These are phyloP conservation scores for Lepiota brunneoincarnata DNA, from an alignment of 768 basidiomycete genomes.

Conservation along the genomic window DNA sequence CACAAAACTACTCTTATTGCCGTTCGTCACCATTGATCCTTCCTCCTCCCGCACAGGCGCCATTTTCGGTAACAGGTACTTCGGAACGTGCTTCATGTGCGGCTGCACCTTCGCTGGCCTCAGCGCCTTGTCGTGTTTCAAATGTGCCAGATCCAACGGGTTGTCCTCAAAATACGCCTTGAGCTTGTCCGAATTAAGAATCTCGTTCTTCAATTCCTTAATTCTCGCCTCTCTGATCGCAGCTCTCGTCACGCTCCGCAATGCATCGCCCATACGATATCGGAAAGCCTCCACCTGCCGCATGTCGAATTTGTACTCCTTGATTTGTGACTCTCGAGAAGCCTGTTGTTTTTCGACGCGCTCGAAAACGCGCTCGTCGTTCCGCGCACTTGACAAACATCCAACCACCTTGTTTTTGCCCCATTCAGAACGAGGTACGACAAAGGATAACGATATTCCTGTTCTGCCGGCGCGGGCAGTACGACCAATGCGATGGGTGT, in stretches of 20 bases:
- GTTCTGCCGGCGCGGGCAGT: constrained; percentile 95
- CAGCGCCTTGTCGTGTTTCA: constrained; percentile 92
- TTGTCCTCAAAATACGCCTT: constrained; percentile 99
- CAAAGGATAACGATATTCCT: constrained; percentile 88
- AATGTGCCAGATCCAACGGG: constrained; percentile 86
- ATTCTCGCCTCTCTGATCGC: constrained; percentile 88
- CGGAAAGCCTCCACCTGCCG: constrained; percentile 96
- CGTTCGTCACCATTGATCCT: constrained; percentile 22
- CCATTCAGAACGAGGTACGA: constrained; percentile 69
- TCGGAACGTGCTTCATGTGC: constrained; percentile 95
- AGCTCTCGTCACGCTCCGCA: constrained; percentile 83
- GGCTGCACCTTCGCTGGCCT: constrained; percentile 88
- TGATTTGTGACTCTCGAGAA: constrained; percentile 56
- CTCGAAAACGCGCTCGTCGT: constrained; percentile 74
- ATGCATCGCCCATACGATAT: constrained; percentile 96
- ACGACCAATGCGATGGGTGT: constrained; percentile 94
- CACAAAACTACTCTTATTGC: constrained; percentile 45
- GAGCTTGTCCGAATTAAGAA: constrained; percentile 93
- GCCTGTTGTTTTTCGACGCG: constrained; percentile 78
- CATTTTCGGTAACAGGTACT: constrained; percentile 85
- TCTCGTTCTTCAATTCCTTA: constrained; percentile 91
- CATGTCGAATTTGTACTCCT: constrained; percentile 94
- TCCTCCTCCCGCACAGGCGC: constrained; percentile 51
- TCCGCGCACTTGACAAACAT: constrained; percentile 61
- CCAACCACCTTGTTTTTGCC: constrained; percentile 76